Percentiles rank a stretch among this genome's conserved stretches.
Evolutionary conservation across 345 rosid genomes (phyloP).

Genomic region (Balakata baccata): DNA sequence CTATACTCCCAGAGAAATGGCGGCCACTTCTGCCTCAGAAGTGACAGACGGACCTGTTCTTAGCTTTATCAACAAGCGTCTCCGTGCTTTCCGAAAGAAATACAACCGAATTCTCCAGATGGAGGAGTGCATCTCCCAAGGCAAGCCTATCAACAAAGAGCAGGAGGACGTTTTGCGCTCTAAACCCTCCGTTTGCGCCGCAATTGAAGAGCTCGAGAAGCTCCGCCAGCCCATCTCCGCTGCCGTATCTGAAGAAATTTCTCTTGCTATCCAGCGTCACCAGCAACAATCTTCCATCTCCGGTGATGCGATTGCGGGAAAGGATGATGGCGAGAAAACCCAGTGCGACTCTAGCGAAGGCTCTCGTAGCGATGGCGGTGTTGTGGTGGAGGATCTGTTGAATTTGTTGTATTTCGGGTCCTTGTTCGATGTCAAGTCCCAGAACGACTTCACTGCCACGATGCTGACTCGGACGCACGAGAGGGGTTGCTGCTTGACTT

Average conservation of each 20-base stretch:
- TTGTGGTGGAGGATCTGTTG: constrained; percentile 56
- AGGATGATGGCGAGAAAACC: neutral
- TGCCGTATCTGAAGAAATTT: constrained; percentile 74
- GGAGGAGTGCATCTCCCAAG: constrained; percentile 79
- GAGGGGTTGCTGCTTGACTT: constrained; percentile 84
- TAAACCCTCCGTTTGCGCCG: constrained; percentile 56
- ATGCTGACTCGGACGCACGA: constrained; percentile 84
- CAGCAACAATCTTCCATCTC: constrained; percentile 6
- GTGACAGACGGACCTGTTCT: constrained; percentile 74
- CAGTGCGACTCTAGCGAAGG: neutral
- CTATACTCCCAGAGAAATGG: constrained; percentile 5
- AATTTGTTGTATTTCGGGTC: constrained; percentile 78
- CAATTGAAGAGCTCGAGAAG: constrained; percentile 88
- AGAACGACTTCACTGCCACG: constrained; percentile 67
- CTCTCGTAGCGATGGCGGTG: constrained; percentile 19
- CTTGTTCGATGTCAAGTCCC: constrained; percentile 74
- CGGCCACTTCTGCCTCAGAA: constrained; percentile 37
- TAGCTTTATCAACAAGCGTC: constrained; percentile 76
- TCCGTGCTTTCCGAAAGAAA: constrained; percentile 90
- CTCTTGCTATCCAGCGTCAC: constrained; percentile 17
- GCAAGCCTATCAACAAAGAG: constrained; percentile 75
- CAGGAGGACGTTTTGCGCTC: constrained; percentile 58
- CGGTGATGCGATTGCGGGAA: neutral
- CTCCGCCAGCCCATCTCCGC: constrained; percentile 60
- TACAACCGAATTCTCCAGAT: constrained; percentile 67